Conservation (phyloP, 2,329 filamentous ascomycete species). For the Hypoxylon sp. region DNA sequence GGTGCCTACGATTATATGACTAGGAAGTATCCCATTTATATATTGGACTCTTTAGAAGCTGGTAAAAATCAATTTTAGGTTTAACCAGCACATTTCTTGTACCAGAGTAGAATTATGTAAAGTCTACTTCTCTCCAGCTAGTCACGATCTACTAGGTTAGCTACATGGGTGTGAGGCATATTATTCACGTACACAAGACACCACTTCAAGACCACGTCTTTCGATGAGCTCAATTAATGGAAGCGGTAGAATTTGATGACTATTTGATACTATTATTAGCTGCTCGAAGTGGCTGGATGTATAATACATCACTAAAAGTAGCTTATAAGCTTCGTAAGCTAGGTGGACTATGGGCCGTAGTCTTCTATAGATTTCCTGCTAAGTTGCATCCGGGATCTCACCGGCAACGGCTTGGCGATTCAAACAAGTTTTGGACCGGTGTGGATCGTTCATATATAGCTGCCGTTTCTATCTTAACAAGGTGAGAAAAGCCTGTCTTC, state of each 20-base stretch:
- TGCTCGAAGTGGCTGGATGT: background rate
- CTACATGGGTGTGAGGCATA: background rate
- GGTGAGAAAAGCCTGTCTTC: slow-evolving; percentile 2
- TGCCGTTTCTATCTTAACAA: slow-evolving; percentile 26
- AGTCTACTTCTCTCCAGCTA: background rate
- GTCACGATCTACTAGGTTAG: background rate
- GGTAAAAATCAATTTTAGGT: background rate
- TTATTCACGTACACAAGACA: background rate
- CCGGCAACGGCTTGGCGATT: slow-evolving; percentile 26
- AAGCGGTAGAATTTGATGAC: background rate
- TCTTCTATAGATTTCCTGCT: slow-evolving; percentile 10
- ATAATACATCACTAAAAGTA: slow-evolving; percentile 4
- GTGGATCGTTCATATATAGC: slow-evolving; percentile 23
- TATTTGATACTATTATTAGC: background rate
- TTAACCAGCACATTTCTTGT: background rate
- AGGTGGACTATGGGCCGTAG: slow-evolving; percentile 3
- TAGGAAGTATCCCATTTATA: slow-evolving; percentile 3
- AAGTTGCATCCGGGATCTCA: slow-evolving; percentile 27
- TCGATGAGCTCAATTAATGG: background rate
- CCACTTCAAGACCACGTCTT: background rate
- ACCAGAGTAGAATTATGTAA: background rate
- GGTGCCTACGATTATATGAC: background rate
- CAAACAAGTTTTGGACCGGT: slow-evolving; percentile 35
- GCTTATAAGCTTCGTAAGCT: slow-evolving; percentile 10
- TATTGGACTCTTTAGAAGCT: background rate